These are phyloP conservation scores for Mollisiaceae sp. DNA, from an alignment of 2,329 filamentous ascomycete genomes.

Conservation along the genomic window DNA sequence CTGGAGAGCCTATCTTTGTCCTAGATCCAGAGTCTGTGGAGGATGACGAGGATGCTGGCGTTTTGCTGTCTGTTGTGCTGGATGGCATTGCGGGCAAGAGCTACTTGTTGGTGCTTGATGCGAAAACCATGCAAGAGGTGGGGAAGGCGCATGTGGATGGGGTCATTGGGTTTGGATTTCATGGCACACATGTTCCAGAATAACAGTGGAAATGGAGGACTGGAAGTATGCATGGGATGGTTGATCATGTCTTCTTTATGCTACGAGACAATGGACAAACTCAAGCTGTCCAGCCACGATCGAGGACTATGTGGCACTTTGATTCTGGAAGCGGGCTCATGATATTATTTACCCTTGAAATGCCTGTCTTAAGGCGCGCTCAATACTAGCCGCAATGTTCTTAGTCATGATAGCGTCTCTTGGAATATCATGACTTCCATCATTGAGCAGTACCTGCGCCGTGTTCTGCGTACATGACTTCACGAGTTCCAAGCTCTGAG, in stretches of 20 bases:
- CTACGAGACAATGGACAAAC: too few species aligned
- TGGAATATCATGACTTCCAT: constrained; percentile 13
- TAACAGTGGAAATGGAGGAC: neutral
- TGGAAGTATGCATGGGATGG: neutral
- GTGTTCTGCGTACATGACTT: neutral
- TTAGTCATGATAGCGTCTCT: neutral
- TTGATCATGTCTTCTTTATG: too few species aligned
- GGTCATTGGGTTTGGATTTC: constrained; percentile 67
- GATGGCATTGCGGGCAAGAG: constrained; percentile 63
- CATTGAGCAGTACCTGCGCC: constrained; percentile 5
- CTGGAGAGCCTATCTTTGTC: constrained; percentile 73
- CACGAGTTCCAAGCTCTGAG: constrained; percentile 13
- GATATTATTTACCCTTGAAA: neutral
- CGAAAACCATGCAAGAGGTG: constrained; percentile 64
- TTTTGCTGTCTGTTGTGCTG: constrained; percentile 66
- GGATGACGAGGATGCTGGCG: constrained; percentile 65
- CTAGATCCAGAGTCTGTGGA: constrained; percentile 49
- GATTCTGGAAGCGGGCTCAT: too few species aligned
- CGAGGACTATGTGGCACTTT: too few species aligned
- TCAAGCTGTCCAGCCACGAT: too few species aligned
- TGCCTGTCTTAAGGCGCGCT: neutral
- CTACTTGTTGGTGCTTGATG: constrained; percentile 70
- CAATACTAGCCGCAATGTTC: neutral
- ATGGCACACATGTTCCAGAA: constrained; percentile 50
- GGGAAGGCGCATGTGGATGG: constrained; percentile 67